Percentiles rank a stretch among this genome's conserved stretches.
phyloP scores from a whole-genome alignment of 495 filamentous ascomycete species.

The Glarea lozoyensis region DNA sequence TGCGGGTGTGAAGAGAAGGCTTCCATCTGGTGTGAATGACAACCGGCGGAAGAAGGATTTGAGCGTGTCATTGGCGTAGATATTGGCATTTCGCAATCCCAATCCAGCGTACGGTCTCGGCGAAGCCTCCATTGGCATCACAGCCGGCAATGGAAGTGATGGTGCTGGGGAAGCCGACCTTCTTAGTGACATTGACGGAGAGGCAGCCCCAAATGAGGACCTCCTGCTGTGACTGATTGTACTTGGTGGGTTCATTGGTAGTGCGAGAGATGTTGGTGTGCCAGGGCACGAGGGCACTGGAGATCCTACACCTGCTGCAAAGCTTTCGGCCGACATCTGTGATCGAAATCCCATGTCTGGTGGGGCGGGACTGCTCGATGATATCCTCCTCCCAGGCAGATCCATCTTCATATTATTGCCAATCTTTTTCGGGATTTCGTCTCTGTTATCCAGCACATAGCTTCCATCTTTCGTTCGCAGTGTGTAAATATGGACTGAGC shows the following conservation, averaged over 20 bases:
- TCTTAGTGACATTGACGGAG: conserved; percentile 55
- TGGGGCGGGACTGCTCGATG: conserved; percentile 87
- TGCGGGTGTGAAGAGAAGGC: conserved; percentile 88
- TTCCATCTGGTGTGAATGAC: conserved; percentile 92
- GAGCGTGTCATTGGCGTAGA: conserved; percentile 96
- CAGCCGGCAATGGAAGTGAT: conserved; percentile 86
- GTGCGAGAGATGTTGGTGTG: conserved; percentile 79
- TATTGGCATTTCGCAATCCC: conserved; percentile 72
- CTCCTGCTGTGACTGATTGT: conserved; percentile 82
- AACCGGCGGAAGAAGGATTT: conserved; percentile 95
- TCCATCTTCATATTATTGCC: conserved; percentile 71
- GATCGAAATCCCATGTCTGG: conserved; percentile 58
- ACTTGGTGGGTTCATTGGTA: conserved; percentile 94
- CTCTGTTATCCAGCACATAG: conserved; percentile 58
- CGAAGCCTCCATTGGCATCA: conserved; percentile 89
- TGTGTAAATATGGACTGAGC: conserved; percentile 94
- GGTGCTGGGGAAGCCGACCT: conserved; percentile 93
- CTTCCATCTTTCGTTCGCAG: conserved; percentile 95
- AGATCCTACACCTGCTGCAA: conserved; percentile 57
- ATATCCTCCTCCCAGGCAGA: conserved; percentile 78
- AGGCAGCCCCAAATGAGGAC: conserved; percentile 85
- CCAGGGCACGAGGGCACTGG: conserved; percentile 87
- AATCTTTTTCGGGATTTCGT: conserved; percentile 35
- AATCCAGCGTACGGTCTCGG: conserved; percentile 59
- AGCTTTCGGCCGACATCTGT: conserved; percentile 48